phyloP scores from a whole-genome alignment of 2,329 filamentous ascomycete genomes.

The Colletotrichum eremochloae region DNA sequence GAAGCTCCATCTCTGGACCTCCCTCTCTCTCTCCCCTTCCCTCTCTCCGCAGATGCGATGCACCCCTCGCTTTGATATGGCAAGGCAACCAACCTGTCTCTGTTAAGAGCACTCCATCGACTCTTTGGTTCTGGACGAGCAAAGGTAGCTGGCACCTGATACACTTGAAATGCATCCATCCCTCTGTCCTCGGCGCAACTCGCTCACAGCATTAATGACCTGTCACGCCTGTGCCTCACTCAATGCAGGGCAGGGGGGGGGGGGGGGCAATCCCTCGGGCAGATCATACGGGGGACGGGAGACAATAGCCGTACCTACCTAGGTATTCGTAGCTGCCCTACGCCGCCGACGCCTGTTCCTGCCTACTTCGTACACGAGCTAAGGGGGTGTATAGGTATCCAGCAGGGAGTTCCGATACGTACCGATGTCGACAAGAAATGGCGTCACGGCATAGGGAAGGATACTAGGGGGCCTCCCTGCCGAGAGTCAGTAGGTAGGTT shows the following conservation, averaged over 20 bases:
- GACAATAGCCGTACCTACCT: background rate
- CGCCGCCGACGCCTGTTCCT: constrained; percentile 16
- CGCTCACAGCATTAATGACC: background rate
- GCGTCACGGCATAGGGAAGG: constrained; percentile 30
- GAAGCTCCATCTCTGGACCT: background rate
- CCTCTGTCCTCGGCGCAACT: background rate
- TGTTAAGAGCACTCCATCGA: background rate
- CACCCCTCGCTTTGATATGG: background rate
- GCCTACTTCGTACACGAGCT: constrained; percentile 8
- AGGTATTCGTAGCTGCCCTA: constrained; percentile 13
- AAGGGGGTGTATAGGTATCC: constrained; percentile 13
- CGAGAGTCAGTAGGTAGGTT: too few relatives aligned
- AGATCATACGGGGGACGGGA: constrained; percentile 39
- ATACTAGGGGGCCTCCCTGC: constrained; percentile 1
- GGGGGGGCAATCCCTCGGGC: constrained; percentile 32
- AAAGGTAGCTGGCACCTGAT: background rate
- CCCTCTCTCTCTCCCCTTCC: background rate
- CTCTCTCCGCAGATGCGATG: constrained; percentile 16
- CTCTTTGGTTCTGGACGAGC: background rate
- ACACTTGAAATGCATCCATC: background rate
- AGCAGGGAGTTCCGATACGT: constrained; percentile 21
- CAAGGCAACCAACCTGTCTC: background rate
- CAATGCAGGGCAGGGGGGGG: background rate
- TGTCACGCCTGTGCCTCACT: background rate
- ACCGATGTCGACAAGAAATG: constrained; percentile 30